Evolutionary conservation across 129 eudicot species (phyloP), one percentile per base, ranked within the genome.

Genomic region (sunflower (Helianthus annuus)): DNA sequence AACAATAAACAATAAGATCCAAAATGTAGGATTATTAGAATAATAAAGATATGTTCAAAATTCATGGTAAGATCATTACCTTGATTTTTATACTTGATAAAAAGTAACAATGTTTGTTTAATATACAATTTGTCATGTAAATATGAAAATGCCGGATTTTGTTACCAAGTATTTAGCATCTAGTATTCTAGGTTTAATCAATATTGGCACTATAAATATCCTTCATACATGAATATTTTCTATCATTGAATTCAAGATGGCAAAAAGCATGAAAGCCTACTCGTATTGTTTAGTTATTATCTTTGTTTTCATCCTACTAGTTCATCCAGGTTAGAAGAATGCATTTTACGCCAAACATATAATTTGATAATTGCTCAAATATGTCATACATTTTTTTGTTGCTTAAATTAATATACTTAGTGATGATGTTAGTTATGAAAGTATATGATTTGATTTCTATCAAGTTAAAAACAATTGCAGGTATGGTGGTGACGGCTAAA

Each of bases 271-370:
- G 16, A 75, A 40, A 14, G 12, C 14, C 38, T 15, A 14, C 22
- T 14, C 56, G 24, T 42, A 34, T 62, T 17, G 17, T 9, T 54
- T 56, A 16, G 51, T 56, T 10, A 29, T 32, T 40, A 51, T 76
- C 34, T 68, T 48, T 24, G 34, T 59, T 68, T 17, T 49, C 63
- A 46, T 76, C 60, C 55, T 76, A 0, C 29, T 13, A 22, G 61
- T 68, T 68, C 34, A 16, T 19, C 19, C 27, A 76, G 80, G 75
- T 76, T 7, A 57, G 14, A 6, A 46, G 52, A 40, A 1, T 39
- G 4, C 64, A 22, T 12, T 36, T 1, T 8, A 39, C 42, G 9
- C 1, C 17, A 6, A 4, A 6, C 17, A 6, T 61, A 15, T 4
- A 5, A 6, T 39, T 39, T 6, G 22, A 10, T 12, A 12, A 10